phyloP scores from a whole-genome alignment of 495 filamentous ascomycete species.

The Neurospora intermedia region DNA sequence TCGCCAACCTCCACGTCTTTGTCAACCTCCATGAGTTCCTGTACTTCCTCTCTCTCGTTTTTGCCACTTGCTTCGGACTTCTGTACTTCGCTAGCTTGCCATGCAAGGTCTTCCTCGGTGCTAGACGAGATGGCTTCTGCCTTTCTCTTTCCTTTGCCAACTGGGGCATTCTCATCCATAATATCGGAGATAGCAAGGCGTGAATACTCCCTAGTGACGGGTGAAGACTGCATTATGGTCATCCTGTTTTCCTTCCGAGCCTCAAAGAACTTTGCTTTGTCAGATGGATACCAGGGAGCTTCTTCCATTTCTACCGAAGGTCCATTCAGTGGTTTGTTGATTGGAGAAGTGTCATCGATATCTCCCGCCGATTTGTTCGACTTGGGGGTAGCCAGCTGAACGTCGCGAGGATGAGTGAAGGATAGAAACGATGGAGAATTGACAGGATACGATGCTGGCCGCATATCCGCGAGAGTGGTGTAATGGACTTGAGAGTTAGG shows the following conservation, averaged over 20 bases:
- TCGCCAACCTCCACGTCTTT: neutral
- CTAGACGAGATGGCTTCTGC: slow-evolving; percentile 25
- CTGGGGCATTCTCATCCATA: neutral
- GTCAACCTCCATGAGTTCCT: neutral
- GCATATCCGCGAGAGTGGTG: neutral
- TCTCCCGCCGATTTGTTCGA: slow-evolving; percentile 19
- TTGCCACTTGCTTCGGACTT: neutral
- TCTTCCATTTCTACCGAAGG: slow-evolving; percentile 6
- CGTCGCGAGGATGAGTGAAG: slow-evolving; percentile 3
- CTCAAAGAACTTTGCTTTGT: slow-evolving; percentile 29
- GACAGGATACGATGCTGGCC: neutral
- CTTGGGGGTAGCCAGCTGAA: neutral
- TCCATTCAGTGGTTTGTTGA: neutral
- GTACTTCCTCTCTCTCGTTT: neutral
- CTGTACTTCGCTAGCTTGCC: slow-evolving; percentile 1
- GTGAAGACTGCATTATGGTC: neutral
- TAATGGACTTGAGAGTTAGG: neutral
- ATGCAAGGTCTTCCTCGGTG: slow-evolving; percentile 16
- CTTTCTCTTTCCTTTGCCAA: slow-evolving; percentile 19
- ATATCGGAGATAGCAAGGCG: neutral
- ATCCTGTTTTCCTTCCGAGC: slow-evolving; percentile 29
- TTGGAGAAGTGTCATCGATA: slow-evolving; percentile 26
- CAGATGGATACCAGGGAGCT: slow-evolving; percentile 21
- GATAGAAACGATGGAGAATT: neutral
- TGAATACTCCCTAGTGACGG: neutral